Percentiles rank a stretch among this genome's conserved stretches.
Evolutionary conservation across 352 stramenopile genomes (phyloP).

Genomic region (Phytophthora multivora): DNA sequence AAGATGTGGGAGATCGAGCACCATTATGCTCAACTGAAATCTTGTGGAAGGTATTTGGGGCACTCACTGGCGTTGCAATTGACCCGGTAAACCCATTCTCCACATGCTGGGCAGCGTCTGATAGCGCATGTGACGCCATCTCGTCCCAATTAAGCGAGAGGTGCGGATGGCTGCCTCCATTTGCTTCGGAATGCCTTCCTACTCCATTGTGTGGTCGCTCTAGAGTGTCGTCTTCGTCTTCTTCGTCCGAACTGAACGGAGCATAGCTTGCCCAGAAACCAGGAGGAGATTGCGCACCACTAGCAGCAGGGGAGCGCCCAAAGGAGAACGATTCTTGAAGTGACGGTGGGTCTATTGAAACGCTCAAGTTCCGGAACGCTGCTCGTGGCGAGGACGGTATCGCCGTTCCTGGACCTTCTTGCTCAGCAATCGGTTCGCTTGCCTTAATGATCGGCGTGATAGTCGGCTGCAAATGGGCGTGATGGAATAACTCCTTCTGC

Average conservation of each 20-base stretch:
- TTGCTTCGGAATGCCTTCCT: slow-evolving; percentile 13
- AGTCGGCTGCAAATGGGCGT: slow-evolving; percentile 20
- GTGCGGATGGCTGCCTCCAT: slow-evolving; percentile 6
- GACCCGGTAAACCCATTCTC: slow-evolving; percentile 25
- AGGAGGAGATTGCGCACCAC: slow-evolving; percentile 61
- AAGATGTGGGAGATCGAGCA: slow-evolving; percentile 33
- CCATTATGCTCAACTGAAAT: slow-evolving; percentile 13
- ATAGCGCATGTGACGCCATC: slow-evolving; percentile 61
- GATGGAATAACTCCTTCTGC: slow-evolving; percentile 27
- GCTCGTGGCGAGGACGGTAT: slow-evolving; percentile 30
- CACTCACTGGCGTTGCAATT: slow-evolving; percentile 18
- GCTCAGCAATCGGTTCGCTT: slow-evolving; percentile 12
- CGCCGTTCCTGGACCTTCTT: slow-evolving; percentile 9
- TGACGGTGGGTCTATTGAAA: slow-evolving; percentile 60
- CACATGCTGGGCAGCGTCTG: slow-evolving; percentile 43
- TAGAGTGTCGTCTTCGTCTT: slow-evolving; percentile 45
- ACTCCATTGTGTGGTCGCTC: slow-evolving; percentile 8
- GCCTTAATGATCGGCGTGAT: slow-evolving; percentile 17
- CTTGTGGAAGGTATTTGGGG: slow-evolving; percentile 27
- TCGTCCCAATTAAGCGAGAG: slow-evolving; percentile 58
- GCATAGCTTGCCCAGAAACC: slow-evolving; percentile 82
- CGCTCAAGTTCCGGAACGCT: slow-evolving; percentile 42
- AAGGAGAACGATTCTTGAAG: slow-evolving; percentile 27
- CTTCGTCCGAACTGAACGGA: slow-evolving; percentile 69
- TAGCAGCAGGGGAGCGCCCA: slow-evolving; percentile 40